phyloP scores from a whole-genome alignment of 495 filamentous ascomycete species.

The Hypoxylon lienhwacheense region DNA sequence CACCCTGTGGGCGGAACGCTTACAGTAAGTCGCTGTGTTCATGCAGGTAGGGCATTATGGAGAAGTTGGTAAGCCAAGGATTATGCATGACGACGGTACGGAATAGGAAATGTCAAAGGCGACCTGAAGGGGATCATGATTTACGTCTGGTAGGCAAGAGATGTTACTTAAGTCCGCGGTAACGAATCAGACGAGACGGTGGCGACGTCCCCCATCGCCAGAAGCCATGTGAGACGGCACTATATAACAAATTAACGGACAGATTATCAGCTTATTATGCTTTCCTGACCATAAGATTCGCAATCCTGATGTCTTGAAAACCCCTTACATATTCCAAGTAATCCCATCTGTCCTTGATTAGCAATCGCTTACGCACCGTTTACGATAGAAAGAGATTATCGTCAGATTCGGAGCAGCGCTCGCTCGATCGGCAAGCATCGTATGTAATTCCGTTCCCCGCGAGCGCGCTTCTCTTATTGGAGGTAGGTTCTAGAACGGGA shows the following conservation, averaged over 20 bases:
- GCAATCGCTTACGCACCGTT: slow-evolving; percentile 16
- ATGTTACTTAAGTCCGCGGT: too few relatives aligned
- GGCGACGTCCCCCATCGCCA: not conserved
- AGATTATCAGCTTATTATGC: too few relatives aligned
- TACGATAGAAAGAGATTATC: not conserved
- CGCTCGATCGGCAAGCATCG: not conserved
- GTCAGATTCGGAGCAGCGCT: slow-evolving; percentile 2
- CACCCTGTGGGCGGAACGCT: too few relatives aligned
- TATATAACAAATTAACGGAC: too few relatives aligned
- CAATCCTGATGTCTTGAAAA: not conserved
- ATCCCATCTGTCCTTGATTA: slow-evolving; percentile 11
- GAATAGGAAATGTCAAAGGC: not conserved
- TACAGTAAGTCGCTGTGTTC: not conserved
- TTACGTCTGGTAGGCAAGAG: too few relatives aligned
- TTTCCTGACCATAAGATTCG: not conserved
- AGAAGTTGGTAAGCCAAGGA: slow-evolving; percentile 18
- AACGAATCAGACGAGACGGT: not conserved
- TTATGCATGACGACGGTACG: not conserved
- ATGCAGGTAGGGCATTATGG: slow-evolving; percentile 7
- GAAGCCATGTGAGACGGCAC: too few relatives aligned
- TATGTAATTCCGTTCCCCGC: too few relatives aligned
- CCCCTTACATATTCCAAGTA: not conserved
- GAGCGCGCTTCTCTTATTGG: too few relatives aligned
- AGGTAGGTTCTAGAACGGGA: too few relatives aligned
- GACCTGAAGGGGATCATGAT: not conserved